Conservation (phyloP, 345 rosid genomes). For the Eucalyptus camaldulensis region DNA sequence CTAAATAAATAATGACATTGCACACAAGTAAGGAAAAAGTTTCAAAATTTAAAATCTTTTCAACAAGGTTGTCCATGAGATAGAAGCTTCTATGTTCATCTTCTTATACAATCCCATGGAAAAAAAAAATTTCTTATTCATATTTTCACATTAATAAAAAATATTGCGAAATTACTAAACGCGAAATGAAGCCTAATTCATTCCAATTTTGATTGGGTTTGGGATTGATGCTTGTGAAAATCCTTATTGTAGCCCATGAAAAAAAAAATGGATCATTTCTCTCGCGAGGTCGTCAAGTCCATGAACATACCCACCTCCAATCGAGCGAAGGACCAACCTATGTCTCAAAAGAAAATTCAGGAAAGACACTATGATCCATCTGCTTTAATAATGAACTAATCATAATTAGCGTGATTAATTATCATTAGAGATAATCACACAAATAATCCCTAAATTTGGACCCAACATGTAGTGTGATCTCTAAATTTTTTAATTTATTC, state of each 20-base stretch:
- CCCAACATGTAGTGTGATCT: neutral
- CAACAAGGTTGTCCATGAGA: neutral
- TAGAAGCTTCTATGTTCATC: neutral
- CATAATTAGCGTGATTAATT: neutral
- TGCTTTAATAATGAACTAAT: neutral
- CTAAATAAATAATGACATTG: neutral
- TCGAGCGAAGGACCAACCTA: neutral
- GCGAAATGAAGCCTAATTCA: no score
- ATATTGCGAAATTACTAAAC: neutral
- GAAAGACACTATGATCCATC: neutral
- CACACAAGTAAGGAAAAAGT: neutral
- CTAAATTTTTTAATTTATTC: neutral
- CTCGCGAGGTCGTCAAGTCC: neutral
- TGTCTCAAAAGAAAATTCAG: neutral
- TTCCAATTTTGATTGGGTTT: no score
- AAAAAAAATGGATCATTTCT: no score
- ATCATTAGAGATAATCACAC: no score
- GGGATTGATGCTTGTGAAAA: no score
- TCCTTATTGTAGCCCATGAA: no score
- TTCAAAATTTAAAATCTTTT: neutral
- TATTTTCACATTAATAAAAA: no score
- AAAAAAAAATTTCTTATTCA: neutral
- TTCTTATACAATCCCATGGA: neutral
- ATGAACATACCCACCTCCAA: neutral
- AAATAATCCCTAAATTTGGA: neutral